Percentiles rank a stretch among this genome's conserved stretches.
Conservation (phyloP, 1,284 basidiomycete genomes). For the Psilocybe mexicana region DNA sequence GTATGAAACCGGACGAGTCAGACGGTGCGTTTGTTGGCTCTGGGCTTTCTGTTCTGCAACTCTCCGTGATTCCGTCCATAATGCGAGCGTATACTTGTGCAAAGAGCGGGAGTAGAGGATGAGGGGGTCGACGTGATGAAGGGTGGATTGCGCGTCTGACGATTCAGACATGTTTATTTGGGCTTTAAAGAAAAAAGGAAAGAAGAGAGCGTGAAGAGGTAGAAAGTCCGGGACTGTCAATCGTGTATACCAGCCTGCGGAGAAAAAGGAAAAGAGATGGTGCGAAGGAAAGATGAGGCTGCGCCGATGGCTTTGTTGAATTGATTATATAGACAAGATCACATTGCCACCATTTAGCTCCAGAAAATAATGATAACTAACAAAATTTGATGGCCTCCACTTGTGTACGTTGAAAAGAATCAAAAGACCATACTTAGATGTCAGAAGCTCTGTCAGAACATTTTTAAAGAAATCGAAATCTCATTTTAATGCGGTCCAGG, state of each 20-base stretch:
- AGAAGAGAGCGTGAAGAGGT: constrained; percentile 13
- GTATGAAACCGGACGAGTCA: not conserved
- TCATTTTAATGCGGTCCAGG: not conserved
- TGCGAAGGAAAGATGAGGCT: not conserved
- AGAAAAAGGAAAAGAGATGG: constrained; percentile 9
- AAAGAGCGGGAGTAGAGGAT: constrained; percentile 60
- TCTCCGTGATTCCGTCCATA: constrained; percentile 68
- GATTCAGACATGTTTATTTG: constrained; percentile 14
- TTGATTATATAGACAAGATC: constrained; percentile 21
- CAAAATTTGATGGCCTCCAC: not conserved
- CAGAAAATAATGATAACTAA: not conserved
- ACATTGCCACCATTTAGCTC: constrained; percentile 7
- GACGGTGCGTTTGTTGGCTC: not conserved
- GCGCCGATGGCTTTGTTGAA: constrained; percentile 1
- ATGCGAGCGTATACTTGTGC: constrained; percentile 64
- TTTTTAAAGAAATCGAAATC: no score
- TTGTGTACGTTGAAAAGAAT: not conserved
- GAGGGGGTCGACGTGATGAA: constrained; percentile 40
- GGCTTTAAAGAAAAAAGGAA: constrained; percentile 1
- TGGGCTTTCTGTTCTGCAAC: constrained; percentile 48
- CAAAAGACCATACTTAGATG: no score
- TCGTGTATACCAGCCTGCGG: constrained; percentile 17
- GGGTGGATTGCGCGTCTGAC: constrained; percentile 18
- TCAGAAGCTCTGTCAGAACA: no score
- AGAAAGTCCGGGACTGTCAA: constrained; percentile 6